These are phyloP conservation scores for Triticum turgidum DNA, from an alignment of 176 grass and related monocot genomes.

Conservation along the genomic window DNA sequence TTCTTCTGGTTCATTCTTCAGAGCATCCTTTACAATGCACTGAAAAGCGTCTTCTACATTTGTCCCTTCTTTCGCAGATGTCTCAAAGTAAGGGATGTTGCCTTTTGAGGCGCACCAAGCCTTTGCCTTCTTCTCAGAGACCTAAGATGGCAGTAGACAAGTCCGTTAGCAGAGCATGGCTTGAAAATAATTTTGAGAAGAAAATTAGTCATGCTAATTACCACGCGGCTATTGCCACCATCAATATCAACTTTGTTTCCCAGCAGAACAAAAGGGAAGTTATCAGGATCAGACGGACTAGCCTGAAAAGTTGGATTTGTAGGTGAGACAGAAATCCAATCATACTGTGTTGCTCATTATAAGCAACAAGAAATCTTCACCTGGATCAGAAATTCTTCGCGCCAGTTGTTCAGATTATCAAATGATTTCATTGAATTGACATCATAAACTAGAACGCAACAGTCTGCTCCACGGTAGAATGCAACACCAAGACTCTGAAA, in stretches of 20 bases:
- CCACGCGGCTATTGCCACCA: conserved; percentile 68
- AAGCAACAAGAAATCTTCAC: conserved; percentile 23
- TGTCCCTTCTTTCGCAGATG: conserved; percentile 80
- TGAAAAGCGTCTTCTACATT: conserved; percentile 91
- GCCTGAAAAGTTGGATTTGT: conserved; percentile 39
- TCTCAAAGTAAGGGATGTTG: conserved; percentile 85
- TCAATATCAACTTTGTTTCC: conserved; percentile 88
- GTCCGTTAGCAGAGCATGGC: conserved; percentile 15
- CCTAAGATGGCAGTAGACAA: conserved; percentile 42
- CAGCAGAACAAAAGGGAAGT: conserved; percentile 83
- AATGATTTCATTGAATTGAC: conserved; percentile 90
- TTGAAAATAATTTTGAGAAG: conserved; percentile 20
- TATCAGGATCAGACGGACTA: conserved; percentile 84
- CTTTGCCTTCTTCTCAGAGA: conserved; percentile 88
- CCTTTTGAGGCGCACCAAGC: conserved; percentile 85
- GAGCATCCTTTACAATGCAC: conserved; percentile 74
- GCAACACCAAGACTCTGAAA: conserved; percentile 87
- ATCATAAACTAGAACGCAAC: conserved; percentile 86
- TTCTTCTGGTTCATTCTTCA: conserved; percentile 89
- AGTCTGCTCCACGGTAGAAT: conserved; percentile 90
- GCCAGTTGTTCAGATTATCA: conserved; percentile 91
- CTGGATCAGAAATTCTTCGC: conserved; percentile 94
- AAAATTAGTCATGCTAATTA: conserved; percentile 36
- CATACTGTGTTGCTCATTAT: not conserved
- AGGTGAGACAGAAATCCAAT: conserved; percentile 23